phyloP scores from a whole-genome alignment of 495 filamentous ascomycete species.

The Aspergillus olivimuriae region DNA sequence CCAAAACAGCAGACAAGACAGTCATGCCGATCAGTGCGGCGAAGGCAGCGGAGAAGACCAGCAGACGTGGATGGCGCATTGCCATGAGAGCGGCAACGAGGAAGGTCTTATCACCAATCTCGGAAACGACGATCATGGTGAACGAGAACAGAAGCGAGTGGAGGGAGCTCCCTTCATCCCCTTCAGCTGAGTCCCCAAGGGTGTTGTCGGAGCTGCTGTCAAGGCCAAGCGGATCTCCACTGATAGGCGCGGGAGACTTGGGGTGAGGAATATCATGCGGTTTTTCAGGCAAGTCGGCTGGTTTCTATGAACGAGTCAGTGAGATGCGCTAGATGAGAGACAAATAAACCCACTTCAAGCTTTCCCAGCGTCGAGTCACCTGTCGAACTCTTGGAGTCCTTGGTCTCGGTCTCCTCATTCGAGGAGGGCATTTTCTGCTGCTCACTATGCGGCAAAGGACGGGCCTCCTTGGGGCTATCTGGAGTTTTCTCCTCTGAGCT shows the following conservation, averaged over 20 bases:
- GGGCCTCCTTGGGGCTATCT: conserved; percentile 76
- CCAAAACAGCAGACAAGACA: conserved; percentile 89
- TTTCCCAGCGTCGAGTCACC: conserved; percentile 44
- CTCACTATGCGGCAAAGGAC: conserved; percentile 73
- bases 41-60: conserved; percentile 94
- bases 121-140: conserved; percentile 96
- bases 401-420: conserved; percentile 32
- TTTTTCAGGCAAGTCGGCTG: conserved; percentile 69
- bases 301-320: conserved; percentile 55
- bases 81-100: conserved; percentile 96
- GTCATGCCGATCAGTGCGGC: conserved; percentile 89
- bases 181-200: conserved; percentile 11
- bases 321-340: no score
- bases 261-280: conserved; percentile 74
- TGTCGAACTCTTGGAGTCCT: conserved; percentile 29
- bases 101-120: conserved; percentile 98
- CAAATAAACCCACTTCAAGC: conserved; percentile 76
- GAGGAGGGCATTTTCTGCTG: conserved; percentile 48
- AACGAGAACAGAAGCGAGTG: conserved; percentile 91
- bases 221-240: conserved; percentile 60
- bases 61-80: conserved; percentile 90
- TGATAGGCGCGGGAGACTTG: conserved; percentile 58
- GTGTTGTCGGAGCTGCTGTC: conserved; percentile 36
- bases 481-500: conserved; percentile 67
- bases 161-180: conserved; percentile 70